Evolutionary conservation across 2,329 filamentous ascomycete species (phyloP), one percentile per base, ranked within the genome.

Genomic region (Paecilomyces sp.): DNA sequence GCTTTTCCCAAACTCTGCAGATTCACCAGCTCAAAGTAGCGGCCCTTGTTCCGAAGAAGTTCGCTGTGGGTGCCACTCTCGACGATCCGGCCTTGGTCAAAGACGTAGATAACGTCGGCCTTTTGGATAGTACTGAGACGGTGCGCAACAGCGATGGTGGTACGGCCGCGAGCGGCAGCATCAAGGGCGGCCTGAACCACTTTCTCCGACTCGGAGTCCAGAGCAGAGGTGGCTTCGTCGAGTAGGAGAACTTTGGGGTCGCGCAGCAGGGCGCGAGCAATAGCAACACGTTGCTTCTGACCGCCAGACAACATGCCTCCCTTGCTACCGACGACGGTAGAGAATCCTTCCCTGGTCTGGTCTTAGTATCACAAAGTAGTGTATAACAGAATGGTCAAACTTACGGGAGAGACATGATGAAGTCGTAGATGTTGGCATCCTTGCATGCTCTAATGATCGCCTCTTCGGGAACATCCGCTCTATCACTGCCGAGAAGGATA

Each of bases 71-170:
- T 91, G 4, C 93, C 93, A 65, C 85, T 83, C 79, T 97, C 93
- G 1, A 95, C 89, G 52, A 97, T 85, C 61, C 85, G 83, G 7
- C 93, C 94, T 67, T 90, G 87, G 73, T 97, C 92, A 71, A 97
- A 94, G n/a, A 97, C 93, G 65, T 95, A 97, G 67, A 97, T 97
- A 55, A 93, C 79, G 71, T 97, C 93, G 0, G 93, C 93, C 72
- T 94, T 92, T 72, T 96, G 92, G 62, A 97, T 97, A 0, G 94
- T 97, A 69, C 87, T 91, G 5, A 99, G 79, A 25, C 94, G 83
- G 75, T 99, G 93, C 2, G 94, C 94, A 1, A 99, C 93, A 0
- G 93, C 92, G 63, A 99, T 94, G 0, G 93, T 97, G 6, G 92
- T 96, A 57, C 92, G 84, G 53, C 88, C 91, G 79, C 90, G 88